Conservation (phyloP, 306 rosid species). For the Castanospermum australe region DNA sequence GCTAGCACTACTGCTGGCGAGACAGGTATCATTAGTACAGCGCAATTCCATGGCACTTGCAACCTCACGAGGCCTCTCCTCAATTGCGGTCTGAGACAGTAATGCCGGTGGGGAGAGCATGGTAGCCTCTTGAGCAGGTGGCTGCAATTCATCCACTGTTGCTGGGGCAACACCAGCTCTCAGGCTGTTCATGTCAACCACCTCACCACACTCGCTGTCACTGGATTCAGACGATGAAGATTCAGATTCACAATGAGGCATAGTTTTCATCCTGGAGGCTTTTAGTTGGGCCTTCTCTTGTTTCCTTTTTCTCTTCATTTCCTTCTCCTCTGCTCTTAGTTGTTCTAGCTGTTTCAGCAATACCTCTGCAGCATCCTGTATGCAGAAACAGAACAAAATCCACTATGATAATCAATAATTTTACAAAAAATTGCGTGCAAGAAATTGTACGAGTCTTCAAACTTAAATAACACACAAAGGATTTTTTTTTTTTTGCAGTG, state of each 20-base stretch:
- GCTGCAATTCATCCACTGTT: constrained; percentile 5
- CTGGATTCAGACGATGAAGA: constrained; percentile 79
- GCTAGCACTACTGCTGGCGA: constrained; percentile 8
- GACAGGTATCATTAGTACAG: constrained; percentile 23
- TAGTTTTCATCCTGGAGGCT: constrained; percentile 40
- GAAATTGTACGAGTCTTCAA: too few species aligned
- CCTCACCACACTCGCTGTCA: constrained; percentile 56
- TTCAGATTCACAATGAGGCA: constrained; percentile 45
- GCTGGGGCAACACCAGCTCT: constrained; percentile 36
- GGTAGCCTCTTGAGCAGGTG: not conserved
- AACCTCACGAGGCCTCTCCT: not conserved
- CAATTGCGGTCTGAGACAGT: constrained; percentile 10
- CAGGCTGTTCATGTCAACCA: constrained; percentile 40
- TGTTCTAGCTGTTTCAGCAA: constrained; percentile 52
- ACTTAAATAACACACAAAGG: too few species aligned
- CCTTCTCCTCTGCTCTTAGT: constrained; percentile 57
- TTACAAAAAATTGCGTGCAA: too few species aligned
- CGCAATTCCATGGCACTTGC: constrained; percentile 20
- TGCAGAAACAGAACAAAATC: not conserved
- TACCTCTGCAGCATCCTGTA: constrained; percentile 56
- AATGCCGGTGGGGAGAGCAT: constrained; percentile 6
- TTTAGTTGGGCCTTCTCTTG: constrained; percentile 57
- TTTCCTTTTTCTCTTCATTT: constrained; percentile 57
- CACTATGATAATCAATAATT: not conserved
- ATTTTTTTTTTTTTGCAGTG: too few species aligned